Base-by-base conservation (phyloP, 306 rosid genomes). In the Vigna hirtella region DNA sequence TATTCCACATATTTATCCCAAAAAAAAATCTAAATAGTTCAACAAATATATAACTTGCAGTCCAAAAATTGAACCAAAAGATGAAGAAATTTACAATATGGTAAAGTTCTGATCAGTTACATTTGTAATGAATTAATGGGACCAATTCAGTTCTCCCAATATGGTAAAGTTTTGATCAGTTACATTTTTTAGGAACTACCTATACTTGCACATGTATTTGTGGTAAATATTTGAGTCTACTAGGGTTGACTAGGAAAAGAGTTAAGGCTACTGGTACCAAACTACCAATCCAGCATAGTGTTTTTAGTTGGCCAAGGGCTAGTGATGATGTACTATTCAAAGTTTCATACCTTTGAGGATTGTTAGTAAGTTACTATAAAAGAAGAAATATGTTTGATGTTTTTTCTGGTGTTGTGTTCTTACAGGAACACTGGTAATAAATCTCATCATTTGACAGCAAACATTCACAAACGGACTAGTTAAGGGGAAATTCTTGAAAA, bases 331-430 rank as follows among this genome's bases (percentile, higher is more conserved):
- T 36, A 36, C 40, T 36, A 36, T 36, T 36, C 8, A 72, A 18
- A 57, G 64, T 59, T 74, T 56, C 78, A 22, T 58, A 58, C 6
- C 4, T 72, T 55, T 30, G 70, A 66, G 74, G 18, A 80, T 53
- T 28, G 73, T 16, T 38, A 16, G 6, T n/a, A 47, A 61, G 83
- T 49, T 20, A 12, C 36, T 36, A 52, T 15, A 34, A 43, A 40
- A 34, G 20, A 79, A 74, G 40, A 18, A 18, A 47, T 13, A 4
- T 45, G 70, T 30, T 74, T n/a, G 20, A 47, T 74, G 70, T 40
- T 30, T 58, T 28, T 73, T 40, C 16, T 18, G 24, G 40, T 51
- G 36, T 51, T 28, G 42, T 10, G 10, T 61, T 70, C 64, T 49
- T 34, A 66, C 9, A 6, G 70, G 30, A 59, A 22, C n/a, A 61